Conservation (phyloP, 352 stramenopile genomes). For the Globisporangium cederbergense region DNA sequence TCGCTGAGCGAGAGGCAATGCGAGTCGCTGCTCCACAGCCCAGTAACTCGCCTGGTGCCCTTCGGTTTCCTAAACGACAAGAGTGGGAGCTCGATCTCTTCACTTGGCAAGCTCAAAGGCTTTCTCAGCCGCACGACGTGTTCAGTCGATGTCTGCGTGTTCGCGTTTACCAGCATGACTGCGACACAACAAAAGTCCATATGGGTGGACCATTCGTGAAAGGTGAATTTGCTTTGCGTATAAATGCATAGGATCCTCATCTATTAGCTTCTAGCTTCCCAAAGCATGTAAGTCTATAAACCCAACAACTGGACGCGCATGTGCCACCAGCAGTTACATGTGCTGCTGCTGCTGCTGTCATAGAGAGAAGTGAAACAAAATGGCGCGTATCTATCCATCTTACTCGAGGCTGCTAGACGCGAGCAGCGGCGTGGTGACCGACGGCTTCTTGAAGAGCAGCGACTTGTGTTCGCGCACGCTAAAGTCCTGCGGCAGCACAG, state of each 20-base stretch:
- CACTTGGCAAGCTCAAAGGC: too few species aligned
- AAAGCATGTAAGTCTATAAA: background rate
- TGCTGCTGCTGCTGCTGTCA: background rate
- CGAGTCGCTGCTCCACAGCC: too few species aligned
- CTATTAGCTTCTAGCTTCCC: background rate
- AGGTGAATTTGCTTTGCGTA: background rate
- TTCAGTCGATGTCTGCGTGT: too few species aligned
- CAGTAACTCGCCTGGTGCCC: too few species aligned
- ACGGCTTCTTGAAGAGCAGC: constrained; percentile 81
- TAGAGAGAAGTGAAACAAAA: background rate
- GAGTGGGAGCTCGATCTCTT: too few species aligned
- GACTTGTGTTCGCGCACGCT: constrained; percentile 68
- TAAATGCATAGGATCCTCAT: background rate
- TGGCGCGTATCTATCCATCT: background rate
- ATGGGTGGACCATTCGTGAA: background rate
- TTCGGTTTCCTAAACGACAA: too few species aligned
- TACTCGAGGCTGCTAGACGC: constrained; percentile 65
- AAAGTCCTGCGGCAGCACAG: constrained; percentile 55
- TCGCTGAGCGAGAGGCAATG: too few species aligned
- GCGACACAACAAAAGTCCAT: background rate
- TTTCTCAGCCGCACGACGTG: too few species aligned
- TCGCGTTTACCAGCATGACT: too few species aligned
- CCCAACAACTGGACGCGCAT: background rate
- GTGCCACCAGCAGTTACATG: background rate
- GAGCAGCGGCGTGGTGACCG: constrained; percentile 63